Percentiles rank a stretch among this genome's conserved stretches.
These are phyloP conservation scores for Phytophthora uliginosa DNA, from an alignment of 352 stramenopile species.

Conservation along the genomic window DNA sequence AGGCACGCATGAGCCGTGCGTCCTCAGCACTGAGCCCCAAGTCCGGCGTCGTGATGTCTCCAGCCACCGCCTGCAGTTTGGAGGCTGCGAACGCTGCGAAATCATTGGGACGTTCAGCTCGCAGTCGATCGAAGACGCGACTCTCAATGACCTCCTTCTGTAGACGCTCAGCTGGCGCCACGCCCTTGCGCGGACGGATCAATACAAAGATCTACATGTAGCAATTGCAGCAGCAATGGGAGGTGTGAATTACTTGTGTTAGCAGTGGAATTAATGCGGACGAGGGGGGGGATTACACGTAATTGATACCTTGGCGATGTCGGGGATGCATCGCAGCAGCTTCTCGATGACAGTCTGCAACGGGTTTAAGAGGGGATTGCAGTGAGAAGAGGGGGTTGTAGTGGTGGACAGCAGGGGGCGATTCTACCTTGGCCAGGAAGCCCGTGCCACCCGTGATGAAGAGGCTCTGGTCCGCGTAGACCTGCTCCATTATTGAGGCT, in stretches of 20 bases:
- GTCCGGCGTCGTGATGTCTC: conserved; percentile 76
- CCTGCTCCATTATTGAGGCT: conserved; percentile 51
- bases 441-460: conserved; percentile 91
- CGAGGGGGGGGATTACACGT: neutral
- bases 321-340: conserved; percentile 70
- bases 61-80: conserved; percentile 73
- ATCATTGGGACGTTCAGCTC: conserved; percentile 53
- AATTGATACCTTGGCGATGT: conserved; percentile 57
- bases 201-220: conserved; percentile 72
- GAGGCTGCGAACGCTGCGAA: conserved; percentile 58
- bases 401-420: neutral
- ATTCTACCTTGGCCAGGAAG: conserved; percentile 85
- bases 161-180: conserved; percentile 57
- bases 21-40: conserved; percentile 67
- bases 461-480: conserved; percentile 71
- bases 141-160: conserved; percentile 85
- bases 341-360: conserved; percentile 83
- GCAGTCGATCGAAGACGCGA: conserved; percentile 78
- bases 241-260: conserved; percentile 7
- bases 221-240: conserved; percentile 2
- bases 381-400: conserved; percentile 12
- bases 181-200: conserved; percentile 81
- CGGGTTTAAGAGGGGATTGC: neutral
- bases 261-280: neutral
- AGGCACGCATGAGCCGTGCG: conserved; percentile 46